Percentiles rank a stretch among this genome's conserved stretches.
These are phyloP conservation scores for Backusella mclennaniae DNA, from an alignment of 192 early-diverging fungal genomes.

Conservation along the genomic window DNA sequence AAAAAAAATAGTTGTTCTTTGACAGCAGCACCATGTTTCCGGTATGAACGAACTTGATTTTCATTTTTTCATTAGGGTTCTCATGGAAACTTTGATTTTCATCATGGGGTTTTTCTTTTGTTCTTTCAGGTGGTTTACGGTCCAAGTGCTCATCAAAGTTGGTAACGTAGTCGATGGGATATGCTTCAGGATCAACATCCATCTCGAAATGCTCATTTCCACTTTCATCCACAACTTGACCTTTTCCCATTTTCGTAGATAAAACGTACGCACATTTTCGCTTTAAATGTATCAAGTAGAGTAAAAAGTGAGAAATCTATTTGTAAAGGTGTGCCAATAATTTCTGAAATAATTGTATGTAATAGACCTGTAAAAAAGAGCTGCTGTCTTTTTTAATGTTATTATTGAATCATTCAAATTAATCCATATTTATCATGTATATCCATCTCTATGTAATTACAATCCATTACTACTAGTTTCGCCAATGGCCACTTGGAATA, in stretches of 20 bases:
- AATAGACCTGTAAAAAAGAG: too few relatives aligned
- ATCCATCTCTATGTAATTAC: too few relatives aligned
- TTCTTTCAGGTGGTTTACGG: conserved; percentile 1
- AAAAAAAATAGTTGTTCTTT: conserved; percentile 3
- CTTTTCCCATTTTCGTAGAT: background rate
- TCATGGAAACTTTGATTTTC: background rate
- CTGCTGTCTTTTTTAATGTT: too few relatives aligned
- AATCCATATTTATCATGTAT: too few relatives aligned
- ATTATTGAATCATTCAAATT: too few relatives aligned
- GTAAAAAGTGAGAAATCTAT: conserved; percentile 10
- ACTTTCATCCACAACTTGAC: background rate
- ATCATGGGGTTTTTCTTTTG: conserved; percentile 4
- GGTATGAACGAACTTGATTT: background rate
- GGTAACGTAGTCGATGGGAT: background rate
- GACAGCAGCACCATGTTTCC: background rate
- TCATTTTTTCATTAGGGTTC: background rate
- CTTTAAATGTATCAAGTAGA: background rate
- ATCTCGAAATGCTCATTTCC: background rate
- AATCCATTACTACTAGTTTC: too few relatives aligned
- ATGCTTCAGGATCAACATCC: background rate
- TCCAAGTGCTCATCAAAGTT: background rate
- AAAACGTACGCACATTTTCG: background rate
- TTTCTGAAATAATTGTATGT: too few relatives aligned
- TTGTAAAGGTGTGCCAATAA: background rate
- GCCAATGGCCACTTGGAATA: too few relatives aligned